These are phyloP conservation scores for Novymonas esmeraldas DNA, from an alignment of 208 protist genomes.

Conservation along the genomic window DNA sequence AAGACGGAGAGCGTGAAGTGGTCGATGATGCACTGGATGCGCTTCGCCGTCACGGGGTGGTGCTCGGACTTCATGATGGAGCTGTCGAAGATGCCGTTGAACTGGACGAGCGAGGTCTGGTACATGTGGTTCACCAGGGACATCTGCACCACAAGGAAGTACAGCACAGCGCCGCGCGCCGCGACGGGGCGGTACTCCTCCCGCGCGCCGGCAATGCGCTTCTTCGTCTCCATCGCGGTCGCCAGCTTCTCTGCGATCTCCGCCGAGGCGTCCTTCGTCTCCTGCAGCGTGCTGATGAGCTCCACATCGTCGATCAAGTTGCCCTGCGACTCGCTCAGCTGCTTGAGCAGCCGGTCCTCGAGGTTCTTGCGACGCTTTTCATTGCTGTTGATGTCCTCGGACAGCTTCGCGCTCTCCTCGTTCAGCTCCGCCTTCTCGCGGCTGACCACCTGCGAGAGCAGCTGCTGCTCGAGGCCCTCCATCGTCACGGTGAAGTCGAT, in stretches of 20 bases:
- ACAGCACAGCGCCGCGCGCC: constrained; percentile 96
- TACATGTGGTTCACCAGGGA: constrained; percentile 98
- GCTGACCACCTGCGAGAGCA: constrained; percentile 96
- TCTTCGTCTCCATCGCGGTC: constrained; percentile 95
- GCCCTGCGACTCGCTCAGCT: constrained; percentile 94
- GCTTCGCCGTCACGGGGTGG: constrained; percentile 91
- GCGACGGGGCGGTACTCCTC: constrained; percentile 98
- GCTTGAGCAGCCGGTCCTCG: constrained; percentile 95
- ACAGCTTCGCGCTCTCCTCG: constrained; percentile 95
- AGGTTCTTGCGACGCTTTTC: constrained; percentile 95
- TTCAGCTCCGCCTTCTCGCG: constrained; percentile 98
- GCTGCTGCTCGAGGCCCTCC: constrained; percentile 96
- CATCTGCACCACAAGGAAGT: constrained; percentile 99
- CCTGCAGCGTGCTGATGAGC: constrained; percentile 96
- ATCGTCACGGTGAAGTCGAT: constrained; percentile 99
- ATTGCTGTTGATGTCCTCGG: constrained; percentile 97
- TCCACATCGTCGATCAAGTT: constrained; percentile 94
- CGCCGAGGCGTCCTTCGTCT: constrained; percentile 97
- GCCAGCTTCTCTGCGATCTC: constrained; percentile 97
- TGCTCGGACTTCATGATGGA: constrained; percentile 93
- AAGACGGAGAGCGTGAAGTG: constrained; percentile 94
- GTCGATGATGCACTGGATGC: constrained; percentile 97
- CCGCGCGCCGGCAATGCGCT: constrained; percentile 95
- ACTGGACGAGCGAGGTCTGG: constrained; percentile 98
- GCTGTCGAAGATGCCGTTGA: constrained; percentile 96